Conservation (phyloP, 768 basidiomycete species). For the Mycena rebaudengoi region DNA sequence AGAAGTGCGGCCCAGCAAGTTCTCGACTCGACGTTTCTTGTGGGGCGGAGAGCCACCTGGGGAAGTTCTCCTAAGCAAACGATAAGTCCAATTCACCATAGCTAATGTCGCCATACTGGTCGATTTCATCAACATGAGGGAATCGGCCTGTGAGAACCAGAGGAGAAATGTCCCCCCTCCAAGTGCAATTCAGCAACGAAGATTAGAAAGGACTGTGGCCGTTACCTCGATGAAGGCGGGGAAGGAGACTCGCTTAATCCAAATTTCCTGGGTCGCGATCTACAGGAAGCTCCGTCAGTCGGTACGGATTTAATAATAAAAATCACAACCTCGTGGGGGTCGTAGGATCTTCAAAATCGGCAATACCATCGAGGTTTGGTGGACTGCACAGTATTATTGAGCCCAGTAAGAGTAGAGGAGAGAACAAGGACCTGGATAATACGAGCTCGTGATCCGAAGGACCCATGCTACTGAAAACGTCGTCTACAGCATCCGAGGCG, state of each 20-base stretch:
- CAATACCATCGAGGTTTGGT: slow-evolving; percentile 18
- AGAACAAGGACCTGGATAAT: slow-evolving; percentile 19
- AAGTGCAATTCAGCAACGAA: background rate
- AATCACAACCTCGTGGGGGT: slow-evolving; percentile 26
- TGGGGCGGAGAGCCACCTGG: background rate
- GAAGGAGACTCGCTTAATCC: background rate
- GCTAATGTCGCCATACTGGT: no score
- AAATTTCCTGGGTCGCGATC: background rate
- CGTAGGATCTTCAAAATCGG: slow-evolving; percentile 21
- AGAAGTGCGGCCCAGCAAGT: slow-evolving; percentile 8
- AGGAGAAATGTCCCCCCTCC: slow-evolving; percentile 1
- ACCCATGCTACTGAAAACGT: slow-evolving; percentile 10
- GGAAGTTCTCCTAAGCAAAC: no score
- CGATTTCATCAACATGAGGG: background rate
- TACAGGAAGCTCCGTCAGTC: background rate
- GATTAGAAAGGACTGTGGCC: no score
- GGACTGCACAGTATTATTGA: slow-evolving; percentile 12
- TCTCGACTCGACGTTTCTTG: slow-evolving; percentile 37
- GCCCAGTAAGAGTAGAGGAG: background rate
- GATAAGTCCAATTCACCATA: no score
- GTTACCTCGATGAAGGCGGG: slow-evolving; percentile 1
- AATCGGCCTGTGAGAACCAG: background rate
- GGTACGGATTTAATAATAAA: background rate
- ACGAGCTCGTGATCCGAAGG: slow-evolving; percentile 4
- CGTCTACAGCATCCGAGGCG: slow-evolving; percentile 4